phyloP scores from a whole-genome alignment of 1,284 basidiomycete genomes.

The Inonotus hispidus region DNA sequence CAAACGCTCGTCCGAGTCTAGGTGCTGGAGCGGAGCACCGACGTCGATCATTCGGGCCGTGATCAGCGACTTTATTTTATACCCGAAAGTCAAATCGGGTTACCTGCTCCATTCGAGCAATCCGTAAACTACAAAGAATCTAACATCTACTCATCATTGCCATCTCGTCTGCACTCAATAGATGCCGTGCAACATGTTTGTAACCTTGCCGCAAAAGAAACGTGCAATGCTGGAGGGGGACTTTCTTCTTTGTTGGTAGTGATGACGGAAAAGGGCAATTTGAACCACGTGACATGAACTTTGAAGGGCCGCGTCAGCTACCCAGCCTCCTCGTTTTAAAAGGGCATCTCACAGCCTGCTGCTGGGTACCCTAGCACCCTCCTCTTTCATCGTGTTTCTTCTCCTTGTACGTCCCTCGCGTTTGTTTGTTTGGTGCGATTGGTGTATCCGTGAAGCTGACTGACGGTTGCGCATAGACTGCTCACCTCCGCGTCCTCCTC shows the following conservation, averaged over 20 bases:
- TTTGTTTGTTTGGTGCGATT: not conserved
- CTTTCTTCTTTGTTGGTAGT: not conserved
- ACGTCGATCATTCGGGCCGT: constrained; percentile 1
- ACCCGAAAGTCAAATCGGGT: not conserved
- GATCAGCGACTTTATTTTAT: not conserved
- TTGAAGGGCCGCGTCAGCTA: constrained; percentile 5
- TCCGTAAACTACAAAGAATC: not conserved
- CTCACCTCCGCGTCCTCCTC: not conserved
- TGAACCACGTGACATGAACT: not conserved
- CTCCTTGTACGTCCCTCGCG: not conserved
- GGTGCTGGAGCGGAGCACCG: not conserved
- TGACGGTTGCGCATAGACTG: not conserved
- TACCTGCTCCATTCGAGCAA: not conserved
- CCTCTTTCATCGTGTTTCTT: not conserved
- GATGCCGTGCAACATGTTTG: not conserved
- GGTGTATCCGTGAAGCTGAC: not conserved
- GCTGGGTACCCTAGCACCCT: not conserved
- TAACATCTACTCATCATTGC: not conserved
- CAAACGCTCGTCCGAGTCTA: not conserved
- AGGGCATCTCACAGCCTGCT: not conserved
- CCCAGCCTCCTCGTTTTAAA: constrained; percentile 4
- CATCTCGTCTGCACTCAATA: not conserved
- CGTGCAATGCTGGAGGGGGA: not conserved
- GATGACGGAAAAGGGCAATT: not conserved
- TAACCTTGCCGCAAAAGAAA: not conserved